Base-by-base conservation (phyloP, 768 basidiomycete genomes). In the Lactarius hengduanensis region DNA sequence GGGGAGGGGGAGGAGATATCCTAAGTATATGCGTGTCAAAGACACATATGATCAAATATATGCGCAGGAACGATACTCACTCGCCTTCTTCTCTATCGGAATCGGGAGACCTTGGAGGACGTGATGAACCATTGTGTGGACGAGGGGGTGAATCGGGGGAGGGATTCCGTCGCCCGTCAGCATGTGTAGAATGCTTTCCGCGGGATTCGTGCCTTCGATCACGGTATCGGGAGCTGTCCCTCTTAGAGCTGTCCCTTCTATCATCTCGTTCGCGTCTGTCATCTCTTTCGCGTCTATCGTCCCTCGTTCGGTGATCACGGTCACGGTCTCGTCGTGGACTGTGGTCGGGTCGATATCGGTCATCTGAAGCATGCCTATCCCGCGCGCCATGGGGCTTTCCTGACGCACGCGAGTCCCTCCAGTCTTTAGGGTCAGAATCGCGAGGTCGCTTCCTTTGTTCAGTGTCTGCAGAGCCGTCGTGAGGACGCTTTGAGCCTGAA, bases 81-180 rank as follows among this genome's bases (percentile, higher is more conserved):
- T 96, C 94, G 82, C 91, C 94, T 82, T 96, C 94, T 79, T 94
- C 91, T 75, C 78, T 89, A 70, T 92, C 91, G 15, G 85, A 84
- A 61, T 83, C 83, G 7, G 63, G 67, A 0, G 58, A 53, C 55
- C 34, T 64, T 41, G 40, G 40, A 11, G 40, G 59, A 11, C 58
- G 67, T 11, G 67, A 43, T 15, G 76, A 70, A 57, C 66, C 74
- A 5, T 73, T 28, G 53, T 30, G 38, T 32, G 59, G 40, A 43
- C 40, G 50, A 64, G 68, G 54, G n/a, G 64, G 55, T 38, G 69
- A 64, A 63, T 68, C 32, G 55, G 69, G 59, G 30, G 70, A 36
- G 59, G 28, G 57, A 61, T 50, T 64, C 55, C 64, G 71, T 59
- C 61, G 68, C 30, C 47, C 71, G 57, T 67, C 69, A 26, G 45